Evolutionary conservation across 1,284 basidiomycete genomes (phyloP), one percentile per base, ranked within the genome.

Genomic region (Erythrobasidium hasegawianum): DNA sequence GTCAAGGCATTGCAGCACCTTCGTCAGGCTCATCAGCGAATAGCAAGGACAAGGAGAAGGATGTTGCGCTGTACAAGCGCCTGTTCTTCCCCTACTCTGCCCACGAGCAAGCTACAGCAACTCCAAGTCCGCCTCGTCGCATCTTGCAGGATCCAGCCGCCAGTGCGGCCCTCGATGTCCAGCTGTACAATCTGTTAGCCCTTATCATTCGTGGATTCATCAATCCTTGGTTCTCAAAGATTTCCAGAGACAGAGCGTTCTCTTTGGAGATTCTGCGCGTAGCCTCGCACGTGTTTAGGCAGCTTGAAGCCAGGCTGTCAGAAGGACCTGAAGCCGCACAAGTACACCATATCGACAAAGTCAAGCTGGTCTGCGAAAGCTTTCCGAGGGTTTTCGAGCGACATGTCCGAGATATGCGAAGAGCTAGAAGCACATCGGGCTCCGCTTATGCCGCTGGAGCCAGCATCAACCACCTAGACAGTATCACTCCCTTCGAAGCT

Each of bases 221-320:
- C 27, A 83, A 84, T 41, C 84, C 87, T 0, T 91, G 88, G 89
- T 91, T 89, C 87, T 81, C 84, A 33, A 87, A 84, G 73, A 82
- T 91, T 65, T 85, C 88, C 1, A 83, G 88, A 72, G 89, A 91
- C 82, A 87, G 84, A 73, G 85, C 88, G 64, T 83, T 91, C 69
- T 81, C 90, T 27, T 86, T 87, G 16, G 83, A 88, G 67, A 83
- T 90, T 39, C 82, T 85, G 0, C 75, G 75, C 53, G 81, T 88
- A 69, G 75, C 89, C 64, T 79, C 81, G 24, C 77, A 80, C 65
- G 82, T 88, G 75, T 73, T 87, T 1, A 84, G 81, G 66, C 76
- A 78, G 2, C 77, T 91, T 45, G 86, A 89, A 72, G 74, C 79
- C 2, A 84, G 88, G 43, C 70, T 85, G 4, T 77, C 80, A 16